phyloP scores from a whole-genome alignment of 345 rosid species.

The Citrus inodora region DNA sequence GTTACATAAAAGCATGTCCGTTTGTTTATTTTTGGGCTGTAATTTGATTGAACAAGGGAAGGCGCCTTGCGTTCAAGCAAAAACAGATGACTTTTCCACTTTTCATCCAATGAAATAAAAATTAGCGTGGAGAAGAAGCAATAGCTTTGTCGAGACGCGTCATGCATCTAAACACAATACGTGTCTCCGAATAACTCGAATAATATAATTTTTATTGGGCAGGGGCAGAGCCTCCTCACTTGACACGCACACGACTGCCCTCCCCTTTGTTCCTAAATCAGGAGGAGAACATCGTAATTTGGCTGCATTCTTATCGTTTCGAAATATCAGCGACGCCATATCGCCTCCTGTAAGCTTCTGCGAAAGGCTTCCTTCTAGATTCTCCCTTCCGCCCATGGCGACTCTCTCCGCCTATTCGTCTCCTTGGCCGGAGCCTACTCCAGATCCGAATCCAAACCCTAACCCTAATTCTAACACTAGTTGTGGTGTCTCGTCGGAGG shows the following conservation, averaged over 20 bases:
- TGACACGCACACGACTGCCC: neutral
- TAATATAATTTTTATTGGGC: neutral
- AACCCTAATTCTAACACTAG: neutral
- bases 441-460: constrained; percentile 17
- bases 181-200: neutral
- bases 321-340: neutral
- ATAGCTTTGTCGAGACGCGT: neutral
- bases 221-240: too few relatives aligned
- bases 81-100: too few relatives aligned
- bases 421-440: constrained; percentile 47
- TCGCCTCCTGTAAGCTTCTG: neutral
- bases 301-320: neutral
- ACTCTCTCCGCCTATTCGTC: constrained; percentile 65
- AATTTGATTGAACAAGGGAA: too few relatives aligned
- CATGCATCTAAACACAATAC: neutral
- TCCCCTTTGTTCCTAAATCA: too few relatives aligned
- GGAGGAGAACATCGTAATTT: neutral
- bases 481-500: neutral
- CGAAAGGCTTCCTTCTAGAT: neutral
- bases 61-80: neutral
- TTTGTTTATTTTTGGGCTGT: too few relatives aligned
- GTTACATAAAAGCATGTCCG: too few relatives aligned
- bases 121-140: neutral
- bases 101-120: neutral
- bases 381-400: constrained; percentile 44